Conservation (phyloP, 2,329 filamentous ascomycete genomes). For the Tolypocladium inflatum region DNA sequence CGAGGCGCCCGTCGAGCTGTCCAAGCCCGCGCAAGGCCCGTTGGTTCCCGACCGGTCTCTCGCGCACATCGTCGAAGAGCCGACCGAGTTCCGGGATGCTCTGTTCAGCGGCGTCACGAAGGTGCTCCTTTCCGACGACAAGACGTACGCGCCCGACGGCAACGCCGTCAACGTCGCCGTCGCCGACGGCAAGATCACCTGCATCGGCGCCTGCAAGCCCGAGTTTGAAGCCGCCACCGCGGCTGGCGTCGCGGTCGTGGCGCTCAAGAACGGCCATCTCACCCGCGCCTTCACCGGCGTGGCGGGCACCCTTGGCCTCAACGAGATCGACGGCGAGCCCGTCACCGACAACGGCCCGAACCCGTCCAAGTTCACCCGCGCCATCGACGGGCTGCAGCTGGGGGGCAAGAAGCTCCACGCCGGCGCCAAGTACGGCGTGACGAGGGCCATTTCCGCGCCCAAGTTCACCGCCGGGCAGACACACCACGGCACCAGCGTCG, state of each 20-base stretch:
- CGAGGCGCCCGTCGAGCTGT: constrained; percentile 41
- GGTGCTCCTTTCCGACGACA: constrained; percentile 37
- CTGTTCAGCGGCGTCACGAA: constrained; percentile 48
- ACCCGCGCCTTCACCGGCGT: constrained; percentile 51
- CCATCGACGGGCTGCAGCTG: constrained; percentile 44
- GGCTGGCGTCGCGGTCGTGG: constrained; percentile 27
- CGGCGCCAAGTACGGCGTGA: constrained; percentile 47
- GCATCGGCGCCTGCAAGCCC: constrained; percentile 41
- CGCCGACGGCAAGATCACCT: constrained; percentile 42
- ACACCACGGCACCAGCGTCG: constrained; percentile 48
- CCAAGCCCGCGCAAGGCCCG: constrained; percentile 34
- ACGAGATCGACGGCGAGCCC: constrained; percentile 51
- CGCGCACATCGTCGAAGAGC: constrained; percentile 30
- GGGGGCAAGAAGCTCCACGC: constrained; percentile 46
- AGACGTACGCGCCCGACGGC: constrained; percentile 21
- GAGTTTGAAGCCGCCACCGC: constrained; percentile 29
- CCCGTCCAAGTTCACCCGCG: constrained; percentile 43
- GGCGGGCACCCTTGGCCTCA: constrained; percentile 50
- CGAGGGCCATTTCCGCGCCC: constrained; percentile 48
- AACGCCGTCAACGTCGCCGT: constrained; percentile 39
- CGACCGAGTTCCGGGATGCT: constrained; percentile 26
- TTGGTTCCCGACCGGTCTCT: constrained; percentile 31
- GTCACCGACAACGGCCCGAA: constrained; percentile 42
- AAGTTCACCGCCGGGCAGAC: constrained; percentile 29
- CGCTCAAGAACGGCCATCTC: constrained; percentile 50